Conservation (phyloP, 2,329 filamentous ascomycete genomes). For the Fusarium devonianum region DNA sequence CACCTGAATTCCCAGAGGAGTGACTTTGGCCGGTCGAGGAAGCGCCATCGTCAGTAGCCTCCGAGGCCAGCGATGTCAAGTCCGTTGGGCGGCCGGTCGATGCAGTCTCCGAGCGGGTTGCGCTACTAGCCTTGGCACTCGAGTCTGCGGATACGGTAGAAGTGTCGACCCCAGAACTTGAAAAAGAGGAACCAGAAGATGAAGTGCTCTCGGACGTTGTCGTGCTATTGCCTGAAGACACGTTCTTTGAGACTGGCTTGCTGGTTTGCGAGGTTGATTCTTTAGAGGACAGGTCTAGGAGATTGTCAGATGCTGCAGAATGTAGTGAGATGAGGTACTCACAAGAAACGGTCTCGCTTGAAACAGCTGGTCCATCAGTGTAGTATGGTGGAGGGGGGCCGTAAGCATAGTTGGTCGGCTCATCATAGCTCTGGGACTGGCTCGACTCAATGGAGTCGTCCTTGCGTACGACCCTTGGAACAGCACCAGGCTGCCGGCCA, state of each 20-base stretch:
- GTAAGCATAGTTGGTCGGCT: slow-evolving; percentile 29
- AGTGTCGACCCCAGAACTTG: background rate
- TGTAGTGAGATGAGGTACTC: background rate
- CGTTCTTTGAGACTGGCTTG: background rate
- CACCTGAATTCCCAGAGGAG: background rate
- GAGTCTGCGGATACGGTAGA: slow-evolving; percentile 24
- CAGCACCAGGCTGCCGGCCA: background rate
- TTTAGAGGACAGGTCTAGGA: slow-evolving; percentile 13
- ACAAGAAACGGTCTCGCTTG: slow-evolving; percentile 16
- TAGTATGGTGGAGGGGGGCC: slow-evolving; percentile 38
- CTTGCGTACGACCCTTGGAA: slow-evolving; percentile 5
- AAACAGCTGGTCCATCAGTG: slow-evolving; percentile 10
- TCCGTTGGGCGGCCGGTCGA: slow-evolving; percentile 8
- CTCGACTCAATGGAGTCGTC: slow-evolving; percentile 18
- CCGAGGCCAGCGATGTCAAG: slow-evolving; percentile 6
- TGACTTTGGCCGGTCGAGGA: background rate
- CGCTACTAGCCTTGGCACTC: slow-evolving; percentile 29
- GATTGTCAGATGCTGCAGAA: slow-evolving; percentile 8
- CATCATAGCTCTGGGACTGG: slow-evolving; percentile 8
- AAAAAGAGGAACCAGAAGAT: slow-evolving; percentile 9
- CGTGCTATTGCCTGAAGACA: slow-evolving; percentile 3
- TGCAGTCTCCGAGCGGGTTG: slow-evolving; percentile 12
- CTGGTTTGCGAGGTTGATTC: slow-evolving; percentile 6
- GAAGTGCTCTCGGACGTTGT: background rate
- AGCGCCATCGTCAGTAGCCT: background rate